Conservation (phyloP, 257 asterid species). For the Penstemon davidsonii region DNA sequence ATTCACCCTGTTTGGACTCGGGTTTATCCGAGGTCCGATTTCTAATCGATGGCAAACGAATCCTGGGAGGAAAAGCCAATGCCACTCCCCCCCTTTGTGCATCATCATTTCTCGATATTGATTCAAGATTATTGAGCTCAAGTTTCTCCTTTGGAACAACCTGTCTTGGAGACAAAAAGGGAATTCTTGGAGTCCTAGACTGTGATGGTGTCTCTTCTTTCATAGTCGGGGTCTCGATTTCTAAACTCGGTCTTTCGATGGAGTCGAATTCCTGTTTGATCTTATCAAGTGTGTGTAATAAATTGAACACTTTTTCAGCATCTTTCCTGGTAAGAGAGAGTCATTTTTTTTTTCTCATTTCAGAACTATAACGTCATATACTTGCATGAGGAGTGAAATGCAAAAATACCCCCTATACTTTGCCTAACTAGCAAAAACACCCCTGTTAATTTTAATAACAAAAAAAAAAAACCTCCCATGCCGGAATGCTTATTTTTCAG, state of each 20-base stretch:
- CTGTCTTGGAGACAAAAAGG: slow-evolving; percentile 36
- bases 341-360: slow-evolving; percentile 20
- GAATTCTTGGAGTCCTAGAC: slow-evolving; percentile 38
- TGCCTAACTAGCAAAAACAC: too few species aligned
- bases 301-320: slow-evolving; percentile 44
- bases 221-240: slow-evolving; percentile 32
- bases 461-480: too few species aligned
- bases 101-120: slow-evolving; percentile 24
- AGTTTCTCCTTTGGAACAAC: slow-evolving; percentile 24
- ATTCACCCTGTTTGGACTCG: slow-evolving; percentile 29
- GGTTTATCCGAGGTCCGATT: slow-evolving; percentile 27
- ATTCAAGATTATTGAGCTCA: slow-evolving; percentile 26
- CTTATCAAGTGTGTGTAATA: slow-evolving; percentile 48
- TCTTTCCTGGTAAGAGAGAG: slow-evolving; percentile 44
- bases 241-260: slow-evolving; percentile 54
- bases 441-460: too few species aligned
- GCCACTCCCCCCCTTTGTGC: slow-evolving; percentile 31
- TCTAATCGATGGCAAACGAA: slow-evolving; percentile 35
- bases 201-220: slow-evolving; percentile 37
- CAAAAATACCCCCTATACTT: too few species aligned
- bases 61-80: slow-evolving; percentile 35
- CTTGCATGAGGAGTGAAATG: too few species aligned
- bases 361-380: background rate
- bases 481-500: too few species aligned
- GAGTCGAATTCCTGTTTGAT: slow-evolving; percentile 58